These are phyloP conservation scores for Colletotrichum noveboracense DNA, from an alignment of 2,329 filamentous ascomycete genomes.

Conservation along the genomic window DNA sequence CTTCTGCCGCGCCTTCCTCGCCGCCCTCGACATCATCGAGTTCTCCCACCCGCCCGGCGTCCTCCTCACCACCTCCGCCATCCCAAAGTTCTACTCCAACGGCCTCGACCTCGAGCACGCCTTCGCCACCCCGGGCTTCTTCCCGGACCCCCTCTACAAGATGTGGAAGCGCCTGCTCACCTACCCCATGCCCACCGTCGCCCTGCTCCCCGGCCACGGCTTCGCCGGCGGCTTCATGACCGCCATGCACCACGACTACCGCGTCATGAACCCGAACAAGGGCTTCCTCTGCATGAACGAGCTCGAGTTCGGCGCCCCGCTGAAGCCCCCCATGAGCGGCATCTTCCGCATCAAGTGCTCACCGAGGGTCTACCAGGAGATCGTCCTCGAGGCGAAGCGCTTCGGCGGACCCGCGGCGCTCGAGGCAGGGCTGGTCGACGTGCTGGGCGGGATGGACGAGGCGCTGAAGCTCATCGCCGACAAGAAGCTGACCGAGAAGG, in stretches of 20 bases:
- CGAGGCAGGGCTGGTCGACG: slow-evolving; percentile 72
- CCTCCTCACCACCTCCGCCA: slow-evolving; percentile 76
- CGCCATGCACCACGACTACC: slow-evolving; percentile 83
- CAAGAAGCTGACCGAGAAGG: slow-evolving; percentile 65
- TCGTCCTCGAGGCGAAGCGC: slow-evolving; percentile 77
- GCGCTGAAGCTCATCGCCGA: slow-evolving; percentile 64
- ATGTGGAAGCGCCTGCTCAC: slow-evolving; percentile 66
- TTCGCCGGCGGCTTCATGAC: slow-evolving; percentile 86
- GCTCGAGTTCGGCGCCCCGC: slow-evolving; percentile 78
- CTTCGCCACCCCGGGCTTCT: slow-evolving; percentile 64
- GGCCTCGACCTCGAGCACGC: slow-evolving; percentile 79
- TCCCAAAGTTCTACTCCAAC: slow-evolving; percentile 83
- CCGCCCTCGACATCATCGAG: slow-evolving; percentile 78
- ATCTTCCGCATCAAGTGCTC: slow-evolving; percentile 74
- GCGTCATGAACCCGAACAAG: slow-evolving; percentile 71
- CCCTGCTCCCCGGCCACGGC: slow-evolving; percentile 80
- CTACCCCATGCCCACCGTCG: slow-evolving; percentile 83
- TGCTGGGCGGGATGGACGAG: slow-evolving; percentile 68
- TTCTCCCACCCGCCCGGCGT: slow-evolving; percentile 67
- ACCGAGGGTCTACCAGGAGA: slow-evolving; percentile 59
- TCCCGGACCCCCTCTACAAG: slow-evolving; percentile 63
- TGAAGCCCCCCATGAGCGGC: slow-evolving; percentile 74
- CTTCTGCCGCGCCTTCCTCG: slow-evolving; percentile 70
- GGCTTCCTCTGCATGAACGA: slow-evolving; percentile 86
- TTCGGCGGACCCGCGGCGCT: slow-evolving; percentile 69